Base-by-base conservation (phyloP, 306 rosid species). In the Acacia confusa region DNA sequence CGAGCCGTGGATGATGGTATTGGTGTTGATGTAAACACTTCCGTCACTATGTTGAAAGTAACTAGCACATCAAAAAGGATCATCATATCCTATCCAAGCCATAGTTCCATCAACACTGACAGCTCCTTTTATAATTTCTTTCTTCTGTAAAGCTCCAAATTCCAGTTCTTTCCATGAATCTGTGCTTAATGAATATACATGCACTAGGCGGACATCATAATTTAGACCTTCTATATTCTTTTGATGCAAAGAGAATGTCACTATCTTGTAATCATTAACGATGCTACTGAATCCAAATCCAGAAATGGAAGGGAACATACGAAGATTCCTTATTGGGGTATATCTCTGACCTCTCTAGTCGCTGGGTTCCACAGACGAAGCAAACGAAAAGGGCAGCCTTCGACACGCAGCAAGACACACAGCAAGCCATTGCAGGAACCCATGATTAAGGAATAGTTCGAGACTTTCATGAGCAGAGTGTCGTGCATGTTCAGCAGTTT, bases 301-400 rank as follows among this genome's bases (percentile, higher is more conserved):
- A 53, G 2, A 53, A 0, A 0, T 17, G 25, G 1, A 53, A 9
- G 0, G 0, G 14, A 0, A 13, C 1, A 3, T 0, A 57, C 0
- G 2, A 20, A 9, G 14, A 7, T 57, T 22, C 5, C 2, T 57
- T n/a, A 28, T 6, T 57, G 0, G 15, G 63, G 28, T n/a, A n/a
- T 7, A 1, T 22, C 4, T 57, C 22, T 57, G 12, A n/a, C 11
- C 63, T 20, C 63, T 57, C 63, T 22, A 19, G 8, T 55, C 11
- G 0, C 3, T n/a, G 63, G 64, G 2, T 57, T 57, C 64, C 27
- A 22, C 5, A n/a, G 14, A 2, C 4, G 9, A 57, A 57, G 60
- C 20, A 7, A 48, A 48, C 7, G 0, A 16, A 20, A 20, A 48
- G 7, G 14, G 0, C 0, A 0, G 38, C 0, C 7, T 34, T 34